A percentile compares a stretch with the other conserved stretches of the same genome.
phyloP scores from a whole-genome alignment of 2,329 filamentous ascomycete genomes.

The Xylariaceae sp. region DNA sequence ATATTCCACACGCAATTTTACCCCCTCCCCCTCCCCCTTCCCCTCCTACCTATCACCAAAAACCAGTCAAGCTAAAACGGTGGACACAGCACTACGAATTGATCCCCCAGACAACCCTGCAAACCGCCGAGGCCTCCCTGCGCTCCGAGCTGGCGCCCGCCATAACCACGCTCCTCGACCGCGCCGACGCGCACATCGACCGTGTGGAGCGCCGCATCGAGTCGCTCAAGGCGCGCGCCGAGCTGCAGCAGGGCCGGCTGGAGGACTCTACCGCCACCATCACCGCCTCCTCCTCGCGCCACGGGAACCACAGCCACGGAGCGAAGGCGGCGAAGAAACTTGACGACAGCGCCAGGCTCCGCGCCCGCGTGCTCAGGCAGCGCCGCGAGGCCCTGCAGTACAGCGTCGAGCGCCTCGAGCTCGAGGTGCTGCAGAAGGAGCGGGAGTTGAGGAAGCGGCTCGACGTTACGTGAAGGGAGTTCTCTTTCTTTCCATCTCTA shows the following conservation, averaged over 20 bases:
- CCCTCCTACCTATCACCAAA: not conserved
- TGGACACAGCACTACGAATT: conserved; percentile 82
- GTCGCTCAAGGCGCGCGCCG: conserved; percentile 79
- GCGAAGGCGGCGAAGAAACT: conserved; percentile 44
- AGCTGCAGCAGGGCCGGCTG: conserved; percentile 78
- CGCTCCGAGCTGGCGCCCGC: conserved; percentile 90
- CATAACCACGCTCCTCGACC: conserved; percentile 76
- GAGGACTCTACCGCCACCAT: conserved; percentile 40
- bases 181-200: conserved; percentile 83
- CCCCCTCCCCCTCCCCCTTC: conserved; percentile 1
- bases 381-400: conserved; percentile 87
- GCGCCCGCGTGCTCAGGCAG: conserved; percentile 69
- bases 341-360: conserved; percentile 58
- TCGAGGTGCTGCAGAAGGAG: conserved; percentile 82
- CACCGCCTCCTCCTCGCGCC: not conserved
- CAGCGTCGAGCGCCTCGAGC: conserved; percentile 81
- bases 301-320: not conserved
- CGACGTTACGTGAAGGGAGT: conserved; percentile 44
- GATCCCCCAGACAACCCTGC: conserved; percentile 82
- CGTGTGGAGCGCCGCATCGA: conserved; percentile 84
- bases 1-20: too few relatives aligned
- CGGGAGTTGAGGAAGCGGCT: conserved; percentile 61
- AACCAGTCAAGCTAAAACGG: not conserved
- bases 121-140: conserved; percentile 80
- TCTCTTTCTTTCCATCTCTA: too few relatives aligned